phyloP scores from a whole-genome alignment of 139 green algal species.

The Haematococcus lacustris region DNA sequence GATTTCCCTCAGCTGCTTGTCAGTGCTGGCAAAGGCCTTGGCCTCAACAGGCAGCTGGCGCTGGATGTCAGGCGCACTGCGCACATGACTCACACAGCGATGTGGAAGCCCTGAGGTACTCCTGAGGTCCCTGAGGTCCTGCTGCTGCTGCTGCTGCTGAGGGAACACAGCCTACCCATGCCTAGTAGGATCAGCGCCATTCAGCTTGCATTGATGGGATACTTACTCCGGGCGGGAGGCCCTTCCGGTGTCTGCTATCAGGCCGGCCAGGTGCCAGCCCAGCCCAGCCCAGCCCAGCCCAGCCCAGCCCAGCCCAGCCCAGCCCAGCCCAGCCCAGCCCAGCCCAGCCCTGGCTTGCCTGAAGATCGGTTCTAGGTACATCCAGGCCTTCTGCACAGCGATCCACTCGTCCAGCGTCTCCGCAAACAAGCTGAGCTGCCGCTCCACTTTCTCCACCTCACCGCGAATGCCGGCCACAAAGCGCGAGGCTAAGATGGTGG shows the following conservation, averaged over 20 bases:
- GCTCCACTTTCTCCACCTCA: conserved; percentile 75
- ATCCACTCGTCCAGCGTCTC: conserved; percentile 69
- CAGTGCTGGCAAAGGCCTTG: conserved; percentile 64
- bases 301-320: no score
- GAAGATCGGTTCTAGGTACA: conserved; percentile 88
- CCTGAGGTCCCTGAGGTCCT: no score
- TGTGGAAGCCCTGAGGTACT: no score
- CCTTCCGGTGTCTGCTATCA: no score
- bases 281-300: no score
- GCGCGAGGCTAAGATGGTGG: conserved; percentile 66
- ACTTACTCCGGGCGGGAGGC: not conserved
- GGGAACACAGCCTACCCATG: no score
- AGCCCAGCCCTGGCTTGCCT: no score
- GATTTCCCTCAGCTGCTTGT: conserved; percentile 75
- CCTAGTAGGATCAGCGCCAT: no score
- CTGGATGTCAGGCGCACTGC: conserved; percentile 69
- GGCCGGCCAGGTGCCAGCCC: no score
- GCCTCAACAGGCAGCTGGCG: conserved; percentile 70
- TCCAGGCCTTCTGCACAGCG: conserved; percentile 74
- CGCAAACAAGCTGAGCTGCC: conserved; percentile 55
- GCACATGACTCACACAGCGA: no score
- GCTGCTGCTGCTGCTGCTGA: no score
- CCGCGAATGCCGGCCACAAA: conserved; percentile 66
- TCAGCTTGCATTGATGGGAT: no score
- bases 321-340: conserved; percentile 34